These are phyloP conservation scores for Aspergillus spinulosporus DNA, from an alignment of 2,329 filamentous ascomycete genomes.

Conservation along the genomic window DNA sequence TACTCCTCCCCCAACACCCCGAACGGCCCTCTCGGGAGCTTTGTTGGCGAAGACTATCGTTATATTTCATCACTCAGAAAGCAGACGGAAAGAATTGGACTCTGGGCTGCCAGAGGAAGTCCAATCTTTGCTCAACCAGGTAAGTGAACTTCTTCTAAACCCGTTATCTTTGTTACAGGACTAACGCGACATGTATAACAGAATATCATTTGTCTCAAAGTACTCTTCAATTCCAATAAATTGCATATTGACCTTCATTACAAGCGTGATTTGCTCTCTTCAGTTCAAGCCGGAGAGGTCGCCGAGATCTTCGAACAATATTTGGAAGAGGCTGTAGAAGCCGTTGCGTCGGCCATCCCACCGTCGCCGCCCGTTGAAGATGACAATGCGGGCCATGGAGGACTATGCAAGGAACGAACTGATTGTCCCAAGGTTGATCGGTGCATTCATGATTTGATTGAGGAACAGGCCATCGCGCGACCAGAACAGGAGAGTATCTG, in stretches of 20 bases:
- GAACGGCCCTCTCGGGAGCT: not conserved
- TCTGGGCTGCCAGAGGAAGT: not conserved
- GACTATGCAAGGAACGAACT: not conserved
- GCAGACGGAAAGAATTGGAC: not conserved
- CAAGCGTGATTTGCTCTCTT: no score
- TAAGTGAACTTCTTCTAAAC: not conserved
- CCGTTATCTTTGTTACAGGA: not conserved
- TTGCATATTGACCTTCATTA: no score
- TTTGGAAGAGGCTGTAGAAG: not conserved
- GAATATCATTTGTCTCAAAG: not conserved
- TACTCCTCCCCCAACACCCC: not conserved
- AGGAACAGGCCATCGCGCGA: not conserved
- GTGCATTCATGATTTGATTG: conserved; percentile 8
- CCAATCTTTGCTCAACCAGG: not conserved
- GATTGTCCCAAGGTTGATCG: conserved; percentile 1
- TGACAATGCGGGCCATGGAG: no score
- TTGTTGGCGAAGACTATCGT: not conserved
- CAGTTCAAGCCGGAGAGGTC: no score
- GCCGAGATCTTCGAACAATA: no score
- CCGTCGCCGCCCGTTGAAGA: not conserved
- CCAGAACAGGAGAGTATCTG: conserved; percentile 4
- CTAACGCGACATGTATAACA: not conserved
- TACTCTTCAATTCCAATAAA: not conserved
- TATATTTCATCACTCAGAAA: not conserved
- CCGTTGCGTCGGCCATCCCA: not conserved